Evolutionary conservation across 2,329 filamentous ascomycete species (phyloP).

Genomic region (Neofusicoccum ribis): DNA sequence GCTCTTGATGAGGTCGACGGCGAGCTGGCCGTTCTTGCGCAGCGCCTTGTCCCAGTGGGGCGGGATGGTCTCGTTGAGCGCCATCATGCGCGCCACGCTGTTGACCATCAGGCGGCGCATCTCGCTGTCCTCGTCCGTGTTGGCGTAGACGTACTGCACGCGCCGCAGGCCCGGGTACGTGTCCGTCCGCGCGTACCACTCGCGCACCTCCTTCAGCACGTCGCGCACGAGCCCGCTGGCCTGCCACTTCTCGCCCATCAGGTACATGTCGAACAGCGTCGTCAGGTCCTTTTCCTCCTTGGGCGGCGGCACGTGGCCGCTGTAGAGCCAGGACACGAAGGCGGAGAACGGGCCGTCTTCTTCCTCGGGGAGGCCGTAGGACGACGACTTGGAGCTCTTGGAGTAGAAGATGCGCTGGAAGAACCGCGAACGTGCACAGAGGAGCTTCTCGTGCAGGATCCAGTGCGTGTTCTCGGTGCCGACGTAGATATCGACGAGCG

Average conservation of each 20-base stretch:
- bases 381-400: conserved; percentile 28
- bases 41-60: conserved; percentile 57
- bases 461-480: conserved; percentile 56
- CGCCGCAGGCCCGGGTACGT: conserved; percentile 54
- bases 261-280: conserved; percentile 55
- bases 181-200: conserved; percentile 55
- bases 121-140: conserved; percentile 47
- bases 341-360: conserved; percentile 53
- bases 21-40: conserved; percentile 55
- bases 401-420: conserved; percentile 55
- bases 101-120: conserved; percentile 53
- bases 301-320: conserved; percentile 47
- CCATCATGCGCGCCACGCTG: conserved; percentile 52
- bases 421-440: conserved; percentile 56
- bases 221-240: conserved; percentile 50
- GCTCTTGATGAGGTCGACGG: conserved; percentile 55
- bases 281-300: conserved; percentile 53
- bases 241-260: conserved; percentile 55
- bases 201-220: conserved; percentile 51
- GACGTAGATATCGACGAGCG: conserved; percentile 59
- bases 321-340: conserved; percentile 58
- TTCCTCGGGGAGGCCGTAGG: conserved; percentile 54
- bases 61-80: conserved; percentile 51
- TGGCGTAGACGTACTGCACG: conserved; percentile 55
- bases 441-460: conserved; percentile 58